Base-by-base conservation (phyloP, 345 rosid species). In the Populus simonii region DNA sequence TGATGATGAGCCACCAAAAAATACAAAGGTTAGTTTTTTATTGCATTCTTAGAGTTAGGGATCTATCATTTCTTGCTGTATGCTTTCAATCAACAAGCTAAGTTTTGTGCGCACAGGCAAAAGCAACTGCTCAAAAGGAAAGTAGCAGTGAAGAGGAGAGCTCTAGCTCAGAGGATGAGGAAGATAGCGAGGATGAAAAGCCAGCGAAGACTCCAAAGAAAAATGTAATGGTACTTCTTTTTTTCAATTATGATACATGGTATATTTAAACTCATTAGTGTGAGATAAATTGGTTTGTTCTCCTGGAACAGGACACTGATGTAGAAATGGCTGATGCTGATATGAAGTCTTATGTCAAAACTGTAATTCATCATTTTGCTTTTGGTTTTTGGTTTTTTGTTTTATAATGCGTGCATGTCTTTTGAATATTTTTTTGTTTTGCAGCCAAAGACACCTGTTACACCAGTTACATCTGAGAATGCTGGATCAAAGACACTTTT, bases 401-500 rank as follows among this genome's bases (percentile, higher is more conserved):
- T 8, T 18, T 23, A 1, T 17, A 1, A 20, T 18, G 4, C 4
- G 0, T 33, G 36, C 36, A 33, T 33, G 36, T 25, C 18, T 63
- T 41, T 31, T 47, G 33, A 69, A 39, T n/a, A 12, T 22, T 15
- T 55, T n/a, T 8, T 66, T 29, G 39, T 7, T 74, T 8, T 85
- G 82, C 89, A 96, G 98, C 89, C 88, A 7, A 85, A 90, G 75
- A 90, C 96, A 0, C 97, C 96, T 8, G 62, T 71, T 16, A 90
- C 96, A 0, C 97, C 96, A 12, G 62, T 71, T 16, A 81, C 98
- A 41, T 91, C 92, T 51, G 77, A 81, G 45, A 74, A 83, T 6
- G 78, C 84, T 0, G 98, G 89, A 53, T 75, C 89, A 65, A 93
- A 86, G 89, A 89, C 95, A 0, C 76, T 93, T 22, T 96, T 91